Evolutionary conservation across 371 early-diverging fungal genomes (phyloP), one percentile per base, ranked within the genome.

Genomic region (Mucor lusitanicus): DNA sequence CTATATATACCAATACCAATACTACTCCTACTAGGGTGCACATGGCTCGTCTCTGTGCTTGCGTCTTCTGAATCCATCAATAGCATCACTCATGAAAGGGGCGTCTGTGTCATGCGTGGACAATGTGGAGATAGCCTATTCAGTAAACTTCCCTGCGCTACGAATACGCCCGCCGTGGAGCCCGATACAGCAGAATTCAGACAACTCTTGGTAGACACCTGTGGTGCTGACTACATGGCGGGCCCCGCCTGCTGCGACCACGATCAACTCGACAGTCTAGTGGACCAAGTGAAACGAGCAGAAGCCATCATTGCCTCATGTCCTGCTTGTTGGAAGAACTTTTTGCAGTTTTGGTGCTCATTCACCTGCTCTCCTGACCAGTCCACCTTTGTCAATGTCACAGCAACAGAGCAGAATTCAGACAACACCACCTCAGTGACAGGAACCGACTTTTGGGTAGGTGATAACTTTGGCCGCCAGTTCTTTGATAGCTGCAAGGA

Each of bases 241-340:
- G 80, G 85, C 11, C 77, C 76, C 44, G 82, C 81, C 8, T 92
- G 93, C 69, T 92, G 93, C 66, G 87, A 86, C 48, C 75, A 82
- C 30, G 61, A 64, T 25, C 93, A 92, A 69, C 59, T 91, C 15
- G 71, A 81, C 37, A 73, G 75, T 32, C 72, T 91, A 9, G 72
- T 79, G 3, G 61, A 74, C 8, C 84, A 85, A 63, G 86, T 88
- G 33, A 81, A 87, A 63, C 73, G 76, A 44, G 91, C 88, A 8
- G 78, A 86, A 32, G 78, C 78, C 4, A 81, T 92, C 60, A 81
- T 91, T 23, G 74, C 83, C 0, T 82, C 89, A 5, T 92, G 93
- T 67, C 93, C 93, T 17, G 93, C 93, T 5, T 92, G 93, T 70
- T 92, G 89, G 90, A 75, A 81, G 30, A 92, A 92, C 63, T 90